These are phyloP conservation scores for Lichtheimia ornata DNA, from an alignment of 371 early-diverging fungal genomes.

Conservation along the genomic window DNA sequence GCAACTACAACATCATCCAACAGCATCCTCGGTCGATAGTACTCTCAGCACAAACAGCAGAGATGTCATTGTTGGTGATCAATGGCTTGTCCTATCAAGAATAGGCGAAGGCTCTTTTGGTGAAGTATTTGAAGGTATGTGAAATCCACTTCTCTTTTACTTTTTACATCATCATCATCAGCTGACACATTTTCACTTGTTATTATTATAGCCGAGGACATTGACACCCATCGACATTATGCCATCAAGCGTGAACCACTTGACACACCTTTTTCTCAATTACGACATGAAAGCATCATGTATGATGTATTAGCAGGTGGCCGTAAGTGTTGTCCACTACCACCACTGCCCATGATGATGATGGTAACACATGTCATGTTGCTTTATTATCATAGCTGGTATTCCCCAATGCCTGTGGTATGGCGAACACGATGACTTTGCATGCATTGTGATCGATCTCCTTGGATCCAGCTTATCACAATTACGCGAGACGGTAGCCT, in stretches of 20 bases:
- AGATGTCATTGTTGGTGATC: conserved; percentile 55
- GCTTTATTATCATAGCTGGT: conserved; percentile 1
- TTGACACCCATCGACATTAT: conserved; percentile 44
- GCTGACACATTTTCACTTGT: conserved; percentile 8
- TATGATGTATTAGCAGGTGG: conserved; percentile 55
- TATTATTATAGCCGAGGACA: conserved; percentile 44
- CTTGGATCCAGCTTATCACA: conserved; percentile 96
- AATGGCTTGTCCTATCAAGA: conserved; percentile 58
- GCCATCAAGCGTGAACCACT: conserved; percentile 59
- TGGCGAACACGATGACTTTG: conserved; percentile 90
- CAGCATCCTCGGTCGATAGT: conserved; percentile 27
- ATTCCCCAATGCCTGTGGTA: conserved; percentile 78
- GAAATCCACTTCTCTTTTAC: too few species aligned
- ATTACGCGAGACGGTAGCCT: conserved; percentile 52
- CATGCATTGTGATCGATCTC: conserved; percentile 93
- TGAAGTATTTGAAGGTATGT: conserved; percentile 62
- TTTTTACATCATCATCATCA: conserved; percentile 6
- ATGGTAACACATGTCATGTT: neutral
- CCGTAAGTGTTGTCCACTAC: conserved; percentile 35
- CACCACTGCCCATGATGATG: neutral
- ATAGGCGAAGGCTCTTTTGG: conserved; percentile 69
- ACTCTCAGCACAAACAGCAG: conserved; percentile 23
- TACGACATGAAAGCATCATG: conserved; percentile 55
- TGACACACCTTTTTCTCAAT: conserved; percentile 46
- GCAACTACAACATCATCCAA: conserved; percentile 1